Conservation (phyloP, 768 basidiomycete genomes). For the Phlegmacium glaucopus region DNA sequence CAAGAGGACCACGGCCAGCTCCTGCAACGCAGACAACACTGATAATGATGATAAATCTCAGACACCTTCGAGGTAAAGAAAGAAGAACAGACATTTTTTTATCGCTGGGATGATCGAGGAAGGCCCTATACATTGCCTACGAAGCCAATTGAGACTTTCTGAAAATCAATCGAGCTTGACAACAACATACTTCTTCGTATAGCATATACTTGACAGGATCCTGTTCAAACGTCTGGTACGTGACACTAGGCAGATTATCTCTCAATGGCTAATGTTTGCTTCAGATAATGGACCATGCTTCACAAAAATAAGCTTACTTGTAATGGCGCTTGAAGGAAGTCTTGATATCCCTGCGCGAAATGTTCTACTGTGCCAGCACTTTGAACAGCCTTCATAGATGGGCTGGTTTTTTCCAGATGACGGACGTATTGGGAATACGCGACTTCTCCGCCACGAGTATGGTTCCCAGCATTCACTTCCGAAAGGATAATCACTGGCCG, state of each 20-base stretch:
- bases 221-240: constrained; percentile 96
- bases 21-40: constrained; percentile 91
- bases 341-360: constrained; percentile 91
- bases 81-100: constrained; percentile 43
- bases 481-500: constrained; percentile 83
- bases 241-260: constrained; percentile 94
- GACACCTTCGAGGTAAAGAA: not conserved
- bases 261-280: constrained; percentile 69
- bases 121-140: constrained; percentile 78
- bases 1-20: constrained; percentile 91
- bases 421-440: constrained; percentile 90
- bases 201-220: constrained; percentile 95
- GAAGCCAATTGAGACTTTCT: not conserved
- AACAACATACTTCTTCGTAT: constrained; percentile 77
- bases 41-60: not conserved
- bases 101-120: constrained; percentile 64
- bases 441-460: constrained; percentile 74
- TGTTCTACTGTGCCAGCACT: constrained; percentile 79
- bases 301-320: constrained; percentile 50
- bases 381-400: constrained; percentile 57
- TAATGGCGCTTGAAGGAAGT: constrained; percentile 91
- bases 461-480: constrained; percentile 59
- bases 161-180: constrained; percentile 4
- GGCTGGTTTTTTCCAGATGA: constrained; percentile 78
- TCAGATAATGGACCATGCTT: not conserved